Conservation (phyloP, 2,329 filamentous ascomycete genomes). For the Chrysoporthe deuterocubensis region DNA sequence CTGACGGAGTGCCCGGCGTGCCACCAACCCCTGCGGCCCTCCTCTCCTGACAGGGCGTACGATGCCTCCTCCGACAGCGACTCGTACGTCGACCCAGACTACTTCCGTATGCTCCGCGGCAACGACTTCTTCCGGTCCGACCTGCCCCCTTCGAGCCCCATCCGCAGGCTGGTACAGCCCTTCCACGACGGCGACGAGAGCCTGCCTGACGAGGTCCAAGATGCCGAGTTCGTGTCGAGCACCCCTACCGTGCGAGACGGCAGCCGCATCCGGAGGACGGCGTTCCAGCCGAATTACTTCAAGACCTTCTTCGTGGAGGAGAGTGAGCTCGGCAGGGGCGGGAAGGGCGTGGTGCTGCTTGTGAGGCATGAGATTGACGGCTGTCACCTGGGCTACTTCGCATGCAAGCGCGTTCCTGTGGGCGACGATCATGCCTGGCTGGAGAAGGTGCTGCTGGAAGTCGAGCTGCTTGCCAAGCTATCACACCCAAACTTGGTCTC, state of each 20-base stretch:
- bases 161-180: conserved; percentile 57
- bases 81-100: conserved; percentile 85
- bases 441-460: conserved; percentile 90
- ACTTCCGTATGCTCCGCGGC: conserved; percentile 89
- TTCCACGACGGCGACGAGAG: conserved; percentile 38
- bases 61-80: conserved; percentile 53
- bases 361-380: conserved; percentile 91
- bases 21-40: conserved; percentile 68
- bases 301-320: conserved; percentile 91
- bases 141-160: conserved; percentile 54
- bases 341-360: conserved; percentile 93
- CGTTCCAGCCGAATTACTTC: conserved; percentile 93
- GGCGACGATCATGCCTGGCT: conserved; percentile 94
- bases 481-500: conserved; percentile 95
- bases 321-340: conserved; percentile 81
- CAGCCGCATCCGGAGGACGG: conserved; percentile 79
- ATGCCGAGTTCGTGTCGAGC: conserved; percentile 59
- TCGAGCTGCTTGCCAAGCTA: conserved; percentile 87
- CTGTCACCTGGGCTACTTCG: conserved; percentile 86
- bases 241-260: conserved; percentile 51
- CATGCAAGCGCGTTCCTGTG: conserved; percentile 95
- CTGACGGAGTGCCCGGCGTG: conserved; percentile 89
- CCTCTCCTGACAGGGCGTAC: conserved; percentile 55
- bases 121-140: conserved; percentile 49
- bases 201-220: conserved; percentile 35